Percentiles rank a stretch among this genome's conserved stretches.
Evolutionary conservation across 352 stramenopile genomes (phyloP).

Genomic region (Phytophthora ramorum): DNA sequence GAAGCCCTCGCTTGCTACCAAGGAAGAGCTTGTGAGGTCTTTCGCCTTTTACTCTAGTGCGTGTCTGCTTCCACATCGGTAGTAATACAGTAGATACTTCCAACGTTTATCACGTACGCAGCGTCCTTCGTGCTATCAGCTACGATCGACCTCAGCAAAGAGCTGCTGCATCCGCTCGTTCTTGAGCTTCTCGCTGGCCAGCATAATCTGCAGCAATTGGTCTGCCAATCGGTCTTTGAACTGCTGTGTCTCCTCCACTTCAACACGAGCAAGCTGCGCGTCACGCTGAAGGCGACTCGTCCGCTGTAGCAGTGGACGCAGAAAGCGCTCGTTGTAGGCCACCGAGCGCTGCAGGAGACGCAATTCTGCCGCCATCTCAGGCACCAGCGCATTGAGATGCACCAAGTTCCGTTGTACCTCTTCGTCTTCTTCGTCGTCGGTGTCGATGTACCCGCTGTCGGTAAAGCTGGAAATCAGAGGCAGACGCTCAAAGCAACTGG

Average conservation of each 20-base stretch:
- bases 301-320: slow-evolving; percentile 44
- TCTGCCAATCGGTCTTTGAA: slow-evolving; percentile 82
- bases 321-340: slow-evolving; percentile 47
- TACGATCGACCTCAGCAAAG: slow-evolving; percentile 66
- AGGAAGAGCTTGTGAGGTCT: slow-evolving; percentile 28
- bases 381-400: slow-evolving; percentile 75
- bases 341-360: slow-evolving; percentile 57
- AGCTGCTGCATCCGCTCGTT: slow-evolving; percentile 79
- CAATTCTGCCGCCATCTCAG: slow-evolving; percentile 55
- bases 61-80: slow-evolving; percentile 41
- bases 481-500: slow-evolving; percentile 67
- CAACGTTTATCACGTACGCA: slow-evolving; percentile 27
- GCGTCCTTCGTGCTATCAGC: slow-evolving; percentile 5
- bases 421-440: slow-evolving; percentile 56
- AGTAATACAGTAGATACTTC: slow-evolving; percentile 54
- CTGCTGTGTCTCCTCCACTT: slow-evolving; percentile 72
- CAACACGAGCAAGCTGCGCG: slow-evolving; percentile 65
- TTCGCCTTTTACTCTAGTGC: slow-evolving; percentile 31
- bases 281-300: slow-evolving; percentile 49
- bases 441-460: slow-evolving; percentile 36
- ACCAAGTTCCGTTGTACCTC: slow-evolving; percentile 57
- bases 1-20: slow-evolving; percentile 21
- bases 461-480: slow-evolving; percentile 34
- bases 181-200: slow-evolving; percentile 70
- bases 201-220: slow-evolving; percentile 81